Conservation (phyloP, 1,284 basidiomycete species). For the Laetiporus sulphureus region DNA sequence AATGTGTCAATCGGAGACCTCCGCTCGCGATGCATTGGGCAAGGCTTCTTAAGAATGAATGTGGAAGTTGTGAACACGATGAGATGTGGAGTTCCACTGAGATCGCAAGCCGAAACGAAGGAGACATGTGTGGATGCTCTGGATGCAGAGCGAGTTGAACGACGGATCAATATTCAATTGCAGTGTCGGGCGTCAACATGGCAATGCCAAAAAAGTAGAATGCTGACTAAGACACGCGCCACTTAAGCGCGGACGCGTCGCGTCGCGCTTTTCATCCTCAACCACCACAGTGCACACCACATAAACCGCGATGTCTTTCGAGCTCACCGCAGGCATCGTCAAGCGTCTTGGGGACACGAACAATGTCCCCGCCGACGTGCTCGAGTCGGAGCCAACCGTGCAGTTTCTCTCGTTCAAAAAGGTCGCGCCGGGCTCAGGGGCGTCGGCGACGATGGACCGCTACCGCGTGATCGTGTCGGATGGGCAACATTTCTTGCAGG, state of each 20-base stretch:
- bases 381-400: slow-evolving; percentile 55
- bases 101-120: no score
- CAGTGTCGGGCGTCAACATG: no score
- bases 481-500: slow-evolving; percentile 78
- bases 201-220: no score
- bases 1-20: no score
- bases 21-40: no score
- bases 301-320: slow-evolving; percentile 20
- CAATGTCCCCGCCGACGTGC: slow-evolving; percentile 43
- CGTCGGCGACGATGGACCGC: slow-evolving; percentile 39
- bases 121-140: no score
- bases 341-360: slow-evolving; percentile 39
- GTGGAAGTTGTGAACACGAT: no score
- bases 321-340: slow-evolving; percentile 57
- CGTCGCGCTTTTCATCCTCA: slow-evolving; percentile 11
- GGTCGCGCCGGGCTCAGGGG: slow-evolving; percentile 44
- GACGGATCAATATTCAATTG: no score
- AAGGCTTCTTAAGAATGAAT: no score
- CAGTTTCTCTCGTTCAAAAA: slow-evolving; percentile 83
- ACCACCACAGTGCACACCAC: slow-evolving; percentile 6
- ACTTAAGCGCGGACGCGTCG: slow-evolving; percentile 7
- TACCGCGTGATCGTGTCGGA: slow-evolving; percentile 77
- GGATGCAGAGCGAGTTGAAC: no score
- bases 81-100: no score
- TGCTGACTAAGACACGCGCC: slow-evolving; percentile 12